Conservation (phyloP, 2,329 filamentous ascomycete species). For the Xylaria sp. region DNA sequence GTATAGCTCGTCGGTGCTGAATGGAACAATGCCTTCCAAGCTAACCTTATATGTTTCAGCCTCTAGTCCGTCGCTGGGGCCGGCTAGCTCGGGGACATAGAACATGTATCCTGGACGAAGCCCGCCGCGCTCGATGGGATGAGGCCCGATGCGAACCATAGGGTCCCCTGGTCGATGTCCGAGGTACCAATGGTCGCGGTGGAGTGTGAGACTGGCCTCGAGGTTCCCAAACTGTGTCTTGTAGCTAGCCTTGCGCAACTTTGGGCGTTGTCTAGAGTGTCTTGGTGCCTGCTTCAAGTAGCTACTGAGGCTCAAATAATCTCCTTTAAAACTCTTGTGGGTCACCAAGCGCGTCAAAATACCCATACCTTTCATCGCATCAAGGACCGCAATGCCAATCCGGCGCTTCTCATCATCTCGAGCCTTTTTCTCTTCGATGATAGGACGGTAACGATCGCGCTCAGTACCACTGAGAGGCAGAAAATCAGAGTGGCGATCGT, state of each 20-base stretch:
- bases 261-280: background rate
- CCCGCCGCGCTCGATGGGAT: background rate
- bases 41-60: background rate
- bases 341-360: background rate
- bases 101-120: conserved; percentile 5
- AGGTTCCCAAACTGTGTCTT: conserved; percentile 22
- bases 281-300: background rate
- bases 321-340: background rate
- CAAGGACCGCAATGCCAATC: background rate
- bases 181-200: conserved; percentile 25
- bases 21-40: conserved; percentile 39
- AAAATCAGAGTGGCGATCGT: conserved; percentile 7
- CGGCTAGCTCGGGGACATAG: conserved; percentile 13
- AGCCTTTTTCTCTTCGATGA: conserved; percentile 21
- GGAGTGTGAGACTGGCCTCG: background rate
- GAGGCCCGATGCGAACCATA: conserved; percentile 21
- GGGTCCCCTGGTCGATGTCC: conserved; percentile 35
- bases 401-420: background rate
- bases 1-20: conserved; percentile 14
- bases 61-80: conserved; percentile 2
- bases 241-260: background rate
- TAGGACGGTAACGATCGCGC: conserved; percentile 23
- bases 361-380: background rate
- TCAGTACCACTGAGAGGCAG: conserved; percentile 29
- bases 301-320: background rate